Base-by-base conservation (phyloP, 495 filamentous ascomycete genomes). In the Podospora fimiseda region DNA sequence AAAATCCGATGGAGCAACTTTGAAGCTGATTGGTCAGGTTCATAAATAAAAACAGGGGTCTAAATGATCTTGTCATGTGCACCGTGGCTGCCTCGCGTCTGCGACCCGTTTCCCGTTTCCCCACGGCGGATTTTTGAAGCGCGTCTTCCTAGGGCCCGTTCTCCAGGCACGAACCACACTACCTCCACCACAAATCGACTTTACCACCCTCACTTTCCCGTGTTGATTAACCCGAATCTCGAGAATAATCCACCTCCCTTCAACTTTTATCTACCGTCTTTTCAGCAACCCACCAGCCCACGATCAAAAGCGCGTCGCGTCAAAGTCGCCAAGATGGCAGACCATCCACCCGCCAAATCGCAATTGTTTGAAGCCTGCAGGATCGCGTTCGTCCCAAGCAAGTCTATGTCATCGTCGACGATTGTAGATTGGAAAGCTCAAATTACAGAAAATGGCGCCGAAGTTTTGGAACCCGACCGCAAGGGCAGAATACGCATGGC, bases 381-480 rank as follows among this genome's bases (percentile, higher is more conserved):
- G 7, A 70, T 81, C 47, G 62, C 63, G 21, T 74, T 81, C 51
- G 67, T 79, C 18, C 60, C 59, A 9, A 78, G 72, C 52, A 72
- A 64, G 23, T 60, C 71, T 1, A 59, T 85, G 22, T 52, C 64
- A 3, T 53, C 64, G n/a, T 52, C 51, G 14, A 53, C 68, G 39
- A 74, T 76, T 20, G 43, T 56, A n/a, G 67, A 75, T 60, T 33
- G 6, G 11, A 33, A 33, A 84, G 68, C 67, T 74, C 16, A 62
- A 67, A 5, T 50, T 60, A 13, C 55, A 72, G 14, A 76, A 65
- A 70, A 83, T 70, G 83, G 80, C 55, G 86, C 78, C 52, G 66
- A 67, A 42, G 67, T 78, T 1, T 19, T 79, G 43, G 64, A 79
- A 33, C 64, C 71, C 1, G 73, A 50, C 63, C 74, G 58, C 42